Evolutionary conservation across 2,329 filamentous ascomycete genomes (phyloP), one percentile per base, ranked within the genome.

Genomic region (Beauveria sp.): DNA sequence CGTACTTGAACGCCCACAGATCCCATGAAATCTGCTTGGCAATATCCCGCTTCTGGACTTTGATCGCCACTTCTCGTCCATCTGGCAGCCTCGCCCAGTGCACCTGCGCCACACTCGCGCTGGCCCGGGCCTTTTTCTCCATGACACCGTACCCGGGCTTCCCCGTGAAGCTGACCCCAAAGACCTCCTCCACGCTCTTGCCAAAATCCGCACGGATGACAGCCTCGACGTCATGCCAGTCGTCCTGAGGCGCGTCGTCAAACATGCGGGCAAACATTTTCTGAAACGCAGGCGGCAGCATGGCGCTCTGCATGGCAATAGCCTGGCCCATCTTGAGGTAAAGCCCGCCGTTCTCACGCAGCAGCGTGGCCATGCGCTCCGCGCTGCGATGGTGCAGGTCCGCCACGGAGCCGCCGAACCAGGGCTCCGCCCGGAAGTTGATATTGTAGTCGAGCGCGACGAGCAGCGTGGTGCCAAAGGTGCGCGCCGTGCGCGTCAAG

Each of bases 281-380:
- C 78, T 96, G 92, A 68, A 97, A 97, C 74, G 96, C 92, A 0
- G 92, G 90, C 28, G 94, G 94, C 64, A 99, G 77, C 28, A 97
- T 87, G 0, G 93, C 93, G 66, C 90, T 93, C 79, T 99, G 94
- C 94, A 97, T 97, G 16, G 93, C 94, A 66, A 99, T 93, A 5
- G 94, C 94, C 79, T 99, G 94, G 0, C 94, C 94, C 62, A 99
- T 97, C 81, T 99, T 99, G 70, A 97, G 80, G 71, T 97, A 99
- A 20, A 99, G 76, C 0, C 94, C 94, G 63, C 94, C 93, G 80
- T 99, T 99, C 60, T 84, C 79, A 28, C 90, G 83, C 66, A 97
- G 80, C 64, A 99, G 77, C 34, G 93, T 81, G 63, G 91, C 96
- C 43, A 97, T 77, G 28, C 90, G 82, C 76, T 92, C 85, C 0